Base-by-base conservation (phyloP, 345 rosid species). In the Cardamine occulta region DNA sequence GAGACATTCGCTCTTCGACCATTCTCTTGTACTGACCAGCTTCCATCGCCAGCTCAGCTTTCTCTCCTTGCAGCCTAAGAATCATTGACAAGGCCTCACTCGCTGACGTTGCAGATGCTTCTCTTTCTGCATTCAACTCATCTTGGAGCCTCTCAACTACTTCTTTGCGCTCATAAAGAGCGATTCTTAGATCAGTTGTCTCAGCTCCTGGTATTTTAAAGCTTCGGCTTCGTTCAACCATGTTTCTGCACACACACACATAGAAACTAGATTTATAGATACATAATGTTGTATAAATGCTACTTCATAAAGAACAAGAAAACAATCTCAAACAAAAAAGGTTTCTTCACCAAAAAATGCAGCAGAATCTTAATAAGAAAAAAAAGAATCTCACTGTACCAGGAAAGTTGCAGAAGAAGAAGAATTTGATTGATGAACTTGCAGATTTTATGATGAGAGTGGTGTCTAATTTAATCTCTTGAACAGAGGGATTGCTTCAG, bases 71-170 rank as follows among this genome's bases (percentile, higher is more conserved):
- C 68, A 95, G 73, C n/a, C 92, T 87, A 66, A 91, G 74, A 24
- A 95, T 95, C 97, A 91, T 91, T 0, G 97, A 86, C 54, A 95
- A 49, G 15, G 99, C 92, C 75, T 91, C 99, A 7, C 83, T 90
- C 0, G 93, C 85, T 12, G 97, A 93, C 0, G 86, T 73, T 0
- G 91, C 73, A 0, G 99, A 75, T 31, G 99, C 86, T 75, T 95
- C 99, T 58, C 97, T 82, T 80, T 95, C 99, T 39, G 73, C 89
- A 54, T 84, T 86, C 59, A 95, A 45, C 56, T 95, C 99, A 0
- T 48, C 42, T 54, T 85, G 82, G 8, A 95, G 92, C 78, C 85
- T 80, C 39, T 88, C 96, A 40, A 91, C 79, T 44, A 94, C 87
- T 62, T 85, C 88, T 53, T 90, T 91, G 53, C 91, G 92, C 45